phyloP scores from a whole-genome alignment of 192 early-diverging fungal species.

The Ramicandelaber brevisporus region DNA sequence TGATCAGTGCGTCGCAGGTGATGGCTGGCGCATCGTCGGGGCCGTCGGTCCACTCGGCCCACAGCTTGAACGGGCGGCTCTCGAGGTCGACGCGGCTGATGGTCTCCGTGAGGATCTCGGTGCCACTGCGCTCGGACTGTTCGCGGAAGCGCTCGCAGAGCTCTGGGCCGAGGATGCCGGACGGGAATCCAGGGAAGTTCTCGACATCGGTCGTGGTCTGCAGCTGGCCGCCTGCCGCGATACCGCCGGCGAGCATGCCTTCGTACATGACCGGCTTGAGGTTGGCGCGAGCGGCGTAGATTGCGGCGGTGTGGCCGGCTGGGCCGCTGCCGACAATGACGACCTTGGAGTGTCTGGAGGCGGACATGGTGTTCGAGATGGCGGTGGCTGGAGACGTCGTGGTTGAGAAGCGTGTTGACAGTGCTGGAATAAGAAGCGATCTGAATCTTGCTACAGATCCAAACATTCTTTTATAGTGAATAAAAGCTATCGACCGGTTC shows the following conservation, averaged over 20 bases:
- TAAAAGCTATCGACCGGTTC: too few species aligned
- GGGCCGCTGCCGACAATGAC: conserved; percentile 85
- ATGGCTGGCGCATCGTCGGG: conserved; percentile 38
- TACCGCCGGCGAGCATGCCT: conserved; percentile 79
- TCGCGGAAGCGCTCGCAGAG: conserved; percentile 66
- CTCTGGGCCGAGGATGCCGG: conserved; percentile 64
- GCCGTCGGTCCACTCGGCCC: conserved; percentile 53
- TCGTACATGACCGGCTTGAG: conserved; percentile 84
- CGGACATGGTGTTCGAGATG: too few species aligned
- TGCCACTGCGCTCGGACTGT: conserved; percentile 73
- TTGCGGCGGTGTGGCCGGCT: conserved; percentile 90
- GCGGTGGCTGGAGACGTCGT: too few species aligned
- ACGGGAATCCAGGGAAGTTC: conserved; percentile 88
- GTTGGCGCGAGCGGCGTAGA: conserved; percentile 87
- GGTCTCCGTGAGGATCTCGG: conserved; percentile 71
- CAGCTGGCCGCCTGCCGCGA: conserved; percentile 58
- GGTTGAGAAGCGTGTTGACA: too few species aligned
- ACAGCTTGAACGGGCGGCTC: conserved; percentile 59
- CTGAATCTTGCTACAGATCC: too few species aligned
- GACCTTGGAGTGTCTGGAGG: too few species aligned
- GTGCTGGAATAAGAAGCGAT: too few species aligned
- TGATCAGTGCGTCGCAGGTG: conserved; percentile 59
- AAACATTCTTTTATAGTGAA: too few species aligned
- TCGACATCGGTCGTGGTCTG: conserved; percentile 94
- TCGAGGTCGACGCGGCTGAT: conserved; percentile 65